A percentile compares a stretch with the other conserved stretches of the same genome.
phyloP scores from a whole-genome alignment of 345 rosid species.

The Viola odorata region DNA sequence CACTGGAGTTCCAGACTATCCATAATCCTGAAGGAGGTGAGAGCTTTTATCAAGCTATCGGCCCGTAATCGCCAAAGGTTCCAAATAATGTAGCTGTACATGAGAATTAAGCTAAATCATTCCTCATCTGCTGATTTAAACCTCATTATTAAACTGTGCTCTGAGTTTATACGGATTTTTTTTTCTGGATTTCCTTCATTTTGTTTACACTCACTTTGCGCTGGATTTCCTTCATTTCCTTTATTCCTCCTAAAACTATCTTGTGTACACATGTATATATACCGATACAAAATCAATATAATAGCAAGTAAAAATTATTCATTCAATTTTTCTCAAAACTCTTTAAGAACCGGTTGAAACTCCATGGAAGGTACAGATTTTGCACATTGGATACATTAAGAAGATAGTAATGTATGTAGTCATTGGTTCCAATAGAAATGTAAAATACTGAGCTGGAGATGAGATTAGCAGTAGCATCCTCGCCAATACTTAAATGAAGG shows the following conservation, averaged over 20 bases:
- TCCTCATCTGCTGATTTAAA: no score
- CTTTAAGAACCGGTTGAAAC: slow-evolving; percentile 63
- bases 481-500: slow-evolving; percentile 61
- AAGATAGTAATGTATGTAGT: slow-evolving; percentile 85
- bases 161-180: slow-evolving; percentile 14
- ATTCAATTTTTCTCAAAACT: no score
- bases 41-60: no score
- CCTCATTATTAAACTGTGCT: no score
- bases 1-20: slow-evolving; percentile 32
- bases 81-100: no score
- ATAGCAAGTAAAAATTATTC: slow-evolving; percentile 2
- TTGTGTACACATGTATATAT: no score
- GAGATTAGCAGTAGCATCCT: slow-evolving; percentile 41
- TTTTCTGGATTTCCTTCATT: not conserved
- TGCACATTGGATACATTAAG: slow-evolving; percentile 66
- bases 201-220: not conserved
- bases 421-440: slow-evolving; percentile 79
- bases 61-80: no score
- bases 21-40: not conserved
- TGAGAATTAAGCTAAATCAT: no score
- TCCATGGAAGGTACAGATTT: slow-evolving; percentile 73
- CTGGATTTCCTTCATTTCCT: slow-evolving; percentile 57
- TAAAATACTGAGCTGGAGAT: slow-evolving; percentile 66
- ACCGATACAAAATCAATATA: no score
- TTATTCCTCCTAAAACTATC: slow-evolving; percentile 15